Evolutionary conservation across 192 early-diverging fungal species (phyloP), one percentile per base, ranked within the genome.

Genomic region (Chytriomyces confervae): DNA sequence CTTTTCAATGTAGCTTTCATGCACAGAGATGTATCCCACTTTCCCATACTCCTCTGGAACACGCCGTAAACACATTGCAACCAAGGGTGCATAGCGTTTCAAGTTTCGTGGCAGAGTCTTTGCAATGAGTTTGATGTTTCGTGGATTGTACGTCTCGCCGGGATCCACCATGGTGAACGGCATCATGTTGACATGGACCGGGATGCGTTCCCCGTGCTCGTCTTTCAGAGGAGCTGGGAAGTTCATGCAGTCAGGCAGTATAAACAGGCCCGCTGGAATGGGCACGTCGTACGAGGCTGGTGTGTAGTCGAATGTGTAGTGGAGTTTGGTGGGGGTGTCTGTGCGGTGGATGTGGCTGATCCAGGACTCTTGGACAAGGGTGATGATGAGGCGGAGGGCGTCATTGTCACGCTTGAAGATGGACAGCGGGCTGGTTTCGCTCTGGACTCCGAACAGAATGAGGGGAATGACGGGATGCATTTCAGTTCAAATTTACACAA

Each of bases 111-210:
- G 66, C 66, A 69, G 23, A 20, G 23, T 27, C 5, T 64, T 36
- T 11, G 11, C 20, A 64, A 64, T 10, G 36, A 1, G 36, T 36
- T 36, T 36, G 36, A 1, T 36, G 36, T 4, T 36, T 20, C 24
- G 11, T 20, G 4, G 11, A 64, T 64, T 36, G 23, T 29, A 36
- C 62, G 18, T 24, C 7, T 13, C 16, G 48, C 50, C 48, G 3
- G 66, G 43, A 49, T 69, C n/a, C 45, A 44, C 45, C 66, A 69
- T 69, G 9, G 7, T 24, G 44, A 69, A 69, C 2, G 66, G 66
- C 66, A 69, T 69, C 66, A 69, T 69, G 48, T 69, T 69, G 6
- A 69, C 48, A 46, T 69, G 43, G 5, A 69, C 20, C 2, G 20
- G 23, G 23, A 11, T 10, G 11, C 8, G 18, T 27, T 13, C 2